Evolutionary conservation across 768 basidiomycete species (phyloP), one percentile per base, ranked within the genome.

Genomic region (Panaeolus cyanescens): DNA sequence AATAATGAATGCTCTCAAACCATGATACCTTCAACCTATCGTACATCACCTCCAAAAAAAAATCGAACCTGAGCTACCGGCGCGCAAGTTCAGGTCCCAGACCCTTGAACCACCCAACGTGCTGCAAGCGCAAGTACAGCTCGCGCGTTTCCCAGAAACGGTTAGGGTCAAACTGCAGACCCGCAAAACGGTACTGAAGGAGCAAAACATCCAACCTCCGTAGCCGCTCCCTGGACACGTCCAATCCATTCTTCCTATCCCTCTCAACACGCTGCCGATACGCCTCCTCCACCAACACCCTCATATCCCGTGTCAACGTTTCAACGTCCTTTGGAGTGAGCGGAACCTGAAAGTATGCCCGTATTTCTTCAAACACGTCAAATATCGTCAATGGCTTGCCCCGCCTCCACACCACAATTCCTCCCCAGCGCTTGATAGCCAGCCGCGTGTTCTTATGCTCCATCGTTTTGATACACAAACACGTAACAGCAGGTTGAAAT

Each of bases 321-420:
- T 34, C 32, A 15, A 58, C 10, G 28, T 62, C 62, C 3, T 6
- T 25, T 8, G 54, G 53, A 2, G 62, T 59, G 6, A 62, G 58
- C 22, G 58, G 58, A 3, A 53, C 19, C 22, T 62, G 25, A 54
- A 62, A 62, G 36, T 62, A 62, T 0, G 62, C 57, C 62, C 62
- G 59, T 20, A 62, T 59, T 31, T 59, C 57, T 3, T 62, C 58
- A 4, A 62, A 40, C 12, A 62, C 62, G 42, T 62, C 62, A 1
- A 54, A 58, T 20, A 59, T 34, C 8, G 58, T 56, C 2, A 62
- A 10, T n/a, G 58, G 58, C 1, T 58, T 39, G 13, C 59, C 57
- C 34, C 54, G 55, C 19, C 62, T 58, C 19, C 55, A 55, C 1
- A 62, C 62, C 7, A 33, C 32, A n/a, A 62, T 62, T 2, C 25